These are phyloP conservation scores for Hypericum androsaemum DNA, from an alignment of 345 rosid genomes.

Conservation along the genomic window DNA sequence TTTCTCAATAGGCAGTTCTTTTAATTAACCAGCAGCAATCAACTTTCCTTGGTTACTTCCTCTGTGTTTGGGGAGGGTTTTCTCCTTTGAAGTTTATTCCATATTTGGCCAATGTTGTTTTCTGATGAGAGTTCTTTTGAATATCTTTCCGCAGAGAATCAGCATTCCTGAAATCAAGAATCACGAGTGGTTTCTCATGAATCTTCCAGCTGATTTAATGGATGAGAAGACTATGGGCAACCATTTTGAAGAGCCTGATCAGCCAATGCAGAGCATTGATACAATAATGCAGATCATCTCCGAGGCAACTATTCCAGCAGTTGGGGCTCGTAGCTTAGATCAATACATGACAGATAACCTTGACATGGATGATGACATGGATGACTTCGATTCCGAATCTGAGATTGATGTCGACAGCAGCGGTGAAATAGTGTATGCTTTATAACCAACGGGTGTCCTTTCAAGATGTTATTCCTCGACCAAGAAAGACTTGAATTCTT, in stretches of 20 bases:
- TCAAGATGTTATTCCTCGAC: neutral
- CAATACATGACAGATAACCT: constrained; percentile 18
- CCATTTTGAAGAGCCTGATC: constrained; percentile 27
- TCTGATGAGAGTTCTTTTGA: constrained; percentile 1
- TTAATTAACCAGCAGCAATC: too few species aligned
- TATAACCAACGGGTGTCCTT: constrained; percentile 1
- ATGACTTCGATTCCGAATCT: constrained; percentile 25
- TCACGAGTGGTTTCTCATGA: constrained; percentile 23
- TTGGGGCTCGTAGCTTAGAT: constrained; percentile 14
- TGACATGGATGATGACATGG: constrained; percentile 28
- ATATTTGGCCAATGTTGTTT: neutral
- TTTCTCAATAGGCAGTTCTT: too few species aligned
- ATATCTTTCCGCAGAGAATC: constrained; percentile 16
- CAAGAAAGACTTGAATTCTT: neutral
- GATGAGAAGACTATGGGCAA: constrained; percentile 24
- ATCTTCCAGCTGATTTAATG: constrained; percentile 23
- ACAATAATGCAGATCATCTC: constrained; percentile 25
- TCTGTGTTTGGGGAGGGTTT: neutral
- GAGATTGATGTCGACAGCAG: constrained; percentile 30
- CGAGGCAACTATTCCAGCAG: constrained; percentile 25
- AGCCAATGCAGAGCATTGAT: constrained; percentile 23
- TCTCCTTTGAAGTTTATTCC: too few species aligned
- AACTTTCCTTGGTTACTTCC: neutral
- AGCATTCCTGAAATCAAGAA: constrained; percentile 21
- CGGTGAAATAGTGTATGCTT: constrained; percentile 23